Percentiles rank a stretch among this genome's conserved stretches.
phyloP scores from a whole-genome alignment of 2,329 filamentous ascomycete species.

The Uncinocarpus reesii region DNA sequence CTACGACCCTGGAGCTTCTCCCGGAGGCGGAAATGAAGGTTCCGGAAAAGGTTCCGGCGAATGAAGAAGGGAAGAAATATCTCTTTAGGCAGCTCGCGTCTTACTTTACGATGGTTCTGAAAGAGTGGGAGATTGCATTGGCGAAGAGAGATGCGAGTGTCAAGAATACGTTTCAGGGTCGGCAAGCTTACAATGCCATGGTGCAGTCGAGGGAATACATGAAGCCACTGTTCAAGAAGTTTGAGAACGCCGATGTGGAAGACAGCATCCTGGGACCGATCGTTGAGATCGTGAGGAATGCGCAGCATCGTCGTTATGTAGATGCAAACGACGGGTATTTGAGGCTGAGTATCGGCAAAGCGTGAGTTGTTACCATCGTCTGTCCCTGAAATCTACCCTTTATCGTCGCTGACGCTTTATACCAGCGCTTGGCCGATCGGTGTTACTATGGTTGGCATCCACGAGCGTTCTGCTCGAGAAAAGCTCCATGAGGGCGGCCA shows the following conservation, averaged over 20 bases:
- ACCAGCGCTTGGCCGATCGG: conserved; percentile 84
- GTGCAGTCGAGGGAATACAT: conserved; percentile 78
- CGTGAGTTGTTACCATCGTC: conserved; percentile 35
- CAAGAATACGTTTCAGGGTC: conserved; percentile 66
- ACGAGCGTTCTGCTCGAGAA: conserved; percentile 89
- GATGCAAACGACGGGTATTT: conserved; percentile 95
- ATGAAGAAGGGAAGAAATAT: conserved; percentile 56
- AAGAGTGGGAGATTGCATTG: conserved; percentile 74
- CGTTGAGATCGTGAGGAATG: conserved; percentile 81
- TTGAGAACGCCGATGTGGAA: conserved; percentile 72
- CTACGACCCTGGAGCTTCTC: conserved; percentile 69
- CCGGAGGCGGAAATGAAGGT: conserved; percentile 86
- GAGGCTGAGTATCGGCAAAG: conserved; percentile 85
- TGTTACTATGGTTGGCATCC: conserved; percentile 99
- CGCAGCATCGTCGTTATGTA: conserved; percentile 84
- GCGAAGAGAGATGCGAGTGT: conserved; percentile 47
- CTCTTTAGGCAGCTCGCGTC: conserved; percentile 81
- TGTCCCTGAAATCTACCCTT: background rate
- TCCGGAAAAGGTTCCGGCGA: conserved; percentile 50
- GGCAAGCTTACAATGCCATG: conserved; percentile 75
- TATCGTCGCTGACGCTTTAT: conserved; percentile 11
- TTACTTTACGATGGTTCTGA: conserved; percentile 93
- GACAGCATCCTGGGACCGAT: conserved; percentile 70
- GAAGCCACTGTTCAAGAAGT: conserved; percentile 76
- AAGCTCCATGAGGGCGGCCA: conserved; percentile 73